Percentiles rank a stretch among this genome's conserved stretches.
phyloP scores from a whole-genome alignment of 371 early-diverging fungal species.

The Actinomortierella ambigua region DNA sequence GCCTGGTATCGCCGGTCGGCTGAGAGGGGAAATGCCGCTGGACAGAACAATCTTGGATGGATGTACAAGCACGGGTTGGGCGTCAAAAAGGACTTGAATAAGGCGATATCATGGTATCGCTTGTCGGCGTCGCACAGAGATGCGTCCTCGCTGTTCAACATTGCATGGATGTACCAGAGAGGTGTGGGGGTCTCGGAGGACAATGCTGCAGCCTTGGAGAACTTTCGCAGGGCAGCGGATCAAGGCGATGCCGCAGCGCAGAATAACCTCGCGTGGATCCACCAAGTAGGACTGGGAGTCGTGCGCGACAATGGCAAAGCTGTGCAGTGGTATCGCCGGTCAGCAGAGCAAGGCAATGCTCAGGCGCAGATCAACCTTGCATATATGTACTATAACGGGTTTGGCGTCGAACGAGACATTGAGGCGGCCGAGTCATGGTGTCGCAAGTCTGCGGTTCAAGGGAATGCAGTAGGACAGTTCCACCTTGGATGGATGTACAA shows the following conservation, averaged over 20 bases:
- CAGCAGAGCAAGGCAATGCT: constrained; percentile 79
- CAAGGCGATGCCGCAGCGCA: constrained; percentile 82
- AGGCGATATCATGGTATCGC: constrained; percentile 83
- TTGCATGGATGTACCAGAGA: constrained; percentile 84
- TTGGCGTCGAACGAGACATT: constrained; percentile 62
- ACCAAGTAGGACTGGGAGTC: constrained; percentile 83
- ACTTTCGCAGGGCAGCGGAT: constrained; percentile 66
- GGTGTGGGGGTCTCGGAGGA: constrained; percentile 77
- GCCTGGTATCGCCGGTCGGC: constrained; percentile 74
- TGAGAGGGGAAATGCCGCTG: constrained; percentile 66
- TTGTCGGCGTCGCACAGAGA: constrained; percentile 81
- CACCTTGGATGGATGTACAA: constrained; percentile 86
- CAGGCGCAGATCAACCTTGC: constrained; percentile 83
- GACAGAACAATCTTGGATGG: constrained; percentile 83
- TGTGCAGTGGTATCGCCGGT: constrained; percentile 69
- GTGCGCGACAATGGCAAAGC: constrained; percentile 66
- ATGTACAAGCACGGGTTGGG: constrained; percentile 87
- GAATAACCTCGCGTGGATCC: constrained; percentile 74
- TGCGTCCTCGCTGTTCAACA: constrained; percentile 72
- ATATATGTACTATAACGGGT: constrained; percentile 82
- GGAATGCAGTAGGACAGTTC: too few species aligned
- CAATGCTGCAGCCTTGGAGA: constrained; percentile 68
- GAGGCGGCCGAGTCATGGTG: constrained; percentile 56
- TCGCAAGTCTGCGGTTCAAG: too few species aligned
- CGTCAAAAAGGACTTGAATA: constrained; percentile 60